Evolutionary conservation across 306 rosid species (phyloP), one percentile per base, ranked within the genome.

Genomic region (Fragaria vesca): DNA sequence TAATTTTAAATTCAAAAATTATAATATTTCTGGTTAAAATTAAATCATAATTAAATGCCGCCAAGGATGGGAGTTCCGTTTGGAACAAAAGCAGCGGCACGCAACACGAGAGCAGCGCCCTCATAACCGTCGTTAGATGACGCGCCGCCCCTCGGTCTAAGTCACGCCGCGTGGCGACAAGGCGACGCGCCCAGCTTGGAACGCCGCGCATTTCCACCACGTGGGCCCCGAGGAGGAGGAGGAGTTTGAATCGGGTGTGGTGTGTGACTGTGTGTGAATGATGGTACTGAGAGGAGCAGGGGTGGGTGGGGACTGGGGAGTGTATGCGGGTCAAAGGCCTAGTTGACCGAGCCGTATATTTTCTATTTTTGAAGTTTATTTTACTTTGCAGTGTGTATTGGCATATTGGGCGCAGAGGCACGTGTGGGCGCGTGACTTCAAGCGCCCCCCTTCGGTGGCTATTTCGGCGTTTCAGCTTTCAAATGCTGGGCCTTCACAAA

Each of bases 291-390:
- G 34, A 3, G 4, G 34, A 2, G 32, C 32, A 30, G 32, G 3
- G 32, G 3, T 30, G 3, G 34, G 4, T 32, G 7, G 40, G 40
- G 67, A 63, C 54, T 48, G 17, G 4, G 13, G n/a, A 16, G n/a
- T n/a, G 32, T 43, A 38, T 5, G 3, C 34, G 34, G 40, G 13
- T 91, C 97, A 91, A 86, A 15, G 15, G 52, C 81, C 79, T 86
- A 71, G 84, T 81, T 86, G 91, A 91, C 93, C 57, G 86, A 20
- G 86, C 81, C 84, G 57, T 65, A 77, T 81, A 74, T 73, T 66
- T 7, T 2, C 21, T 2, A 13, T 52, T 52, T 52, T 52, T 18
- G 8, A 6, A 52, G 58, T 52, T 52, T 18, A 52, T 17, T 3
- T 3, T 3, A 12, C 52, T 12, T 47, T 47, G 17, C 16, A 47